phyloP scores from a whole-genome alignment of 257 asterid genomes.

The Marsdenia floribunda region DNA sequence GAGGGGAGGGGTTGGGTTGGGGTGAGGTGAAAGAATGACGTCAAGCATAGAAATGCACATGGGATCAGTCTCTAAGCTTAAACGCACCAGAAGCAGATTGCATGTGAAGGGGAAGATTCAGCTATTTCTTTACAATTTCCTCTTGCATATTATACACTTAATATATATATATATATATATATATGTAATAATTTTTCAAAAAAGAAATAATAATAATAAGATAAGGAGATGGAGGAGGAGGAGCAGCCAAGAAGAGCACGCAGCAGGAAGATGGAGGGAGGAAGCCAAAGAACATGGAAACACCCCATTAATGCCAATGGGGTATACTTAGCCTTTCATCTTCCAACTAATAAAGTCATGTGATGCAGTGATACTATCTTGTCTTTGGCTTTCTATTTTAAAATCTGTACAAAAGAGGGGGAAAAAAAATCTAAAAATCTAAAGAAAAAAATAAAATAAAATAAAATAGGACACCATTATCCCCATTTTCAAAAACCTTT shows the following conservation, averaged over 20 bases:
- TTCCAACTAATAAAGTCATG: conserved; percentile 64
- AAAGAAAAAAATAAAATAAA: too few species aligned
- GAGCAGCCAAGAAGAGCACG: background rate
- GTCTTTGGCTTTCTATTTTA: conserved; percentile 30
- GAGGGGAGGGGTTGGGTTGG: too few species aligned
- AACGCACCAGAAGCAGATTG: conserved; percentile 31
- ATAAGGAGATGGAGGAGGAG: background rate
- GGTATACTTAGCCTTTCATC: conserved; percentile 27
- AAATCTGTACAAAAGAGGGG: background rate
- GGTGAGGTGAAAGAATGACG: conserved; percentile 34
- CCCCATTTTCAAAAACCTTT: conserved; percentile 10
- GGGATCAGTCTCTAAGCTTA: conserved; percentile 38
- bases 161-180: background rate
- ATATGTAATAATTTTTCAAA: background rate
- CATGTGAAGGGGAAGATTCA: conserved; percentile 55
- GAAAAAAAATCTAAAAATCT: too few species aligned
- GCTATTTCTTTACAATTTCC: conserved; percentile 17
- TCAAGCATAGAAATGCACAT: conserved; percentile 58
- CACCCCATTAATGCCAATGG: conserved; percentile 47
- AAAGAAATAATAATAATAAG: background rate
- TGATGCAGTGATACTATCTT: conserved; percentile 38
- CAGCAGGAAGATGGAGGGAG: conserved; percentile 5
- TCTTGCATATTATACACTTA: conserved; percentile 8
- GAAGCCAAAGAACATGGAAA: conserved; percentile 49
- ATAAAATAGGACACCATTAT: conserved; percentile 25